These are phyloP conservation scores for Ramaria sp. DNA, from an alignment of 768 basidiomycete species.

Conservation along the genomic window DNA sequence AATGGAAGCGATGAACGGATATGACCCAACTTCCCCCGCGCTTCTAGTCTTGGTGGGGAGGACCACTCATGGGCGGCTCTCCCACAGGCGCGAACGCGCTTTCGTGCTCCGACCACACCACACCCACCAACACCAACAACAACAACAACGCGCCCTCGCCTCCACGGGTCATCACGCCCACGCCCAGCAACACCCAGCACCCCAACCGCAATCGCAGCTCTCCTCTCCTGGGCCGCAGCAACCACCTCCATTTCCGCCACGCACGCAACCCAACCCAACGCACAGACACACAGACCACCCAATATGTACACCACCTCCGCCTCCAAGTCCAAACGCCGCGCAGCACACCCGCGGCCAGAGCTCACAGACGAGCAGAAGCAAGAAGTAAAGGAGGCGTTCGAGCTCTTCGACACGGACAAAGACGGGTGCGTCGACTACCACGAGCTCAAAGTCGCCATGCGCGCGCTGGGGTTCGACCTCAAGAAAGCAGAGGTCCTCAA, in stretches of 20 bases:
- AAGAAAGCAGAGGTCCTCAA: slow-evolving; percentile 99
- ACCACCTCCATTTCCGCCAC: neutral
- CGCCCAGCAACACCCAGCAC: neutral
- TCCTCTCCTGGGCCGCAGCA: too few relatives aligned
- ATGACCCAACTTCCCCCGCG: too few relatives aligned
- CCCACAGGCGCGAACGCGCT: neutral
- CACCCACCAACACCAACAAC: neutral
- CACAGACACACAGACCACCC: neutral
- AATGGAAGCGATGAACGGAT: too few relatives aligned
- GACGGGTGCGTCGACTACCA: slow-evolving; percentile 95
- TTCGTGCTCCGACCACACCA: neutral
- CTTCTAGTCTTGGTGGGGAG: too few relatives aligned
- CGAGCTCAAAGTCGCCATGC: slow-evolving; percentile 98
- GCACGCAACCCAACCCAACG: too few relatives aligned
- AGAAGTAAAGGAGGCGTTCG: slow-evolving; percentile 98
- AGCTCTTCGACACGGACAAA: slow-evolving; percentile 98
- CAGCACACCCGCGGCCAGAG: slow-evolving; percentile 68
- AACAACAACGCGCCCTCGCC: neutral
- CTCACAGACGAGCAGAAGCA: slow-evolving; percentile 84
- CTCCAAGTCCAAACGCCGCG: slow-evolving; percentile 63
- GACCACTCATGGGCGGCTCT: too few relatives aligned
- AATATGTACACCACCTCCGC: slow-evolving; percentile 51
- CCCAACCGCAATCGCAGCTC: neutral
- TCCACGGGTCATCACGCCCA: neutral
- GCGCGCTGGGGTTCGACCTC: slow-evolving; percentile 93